Base-by-base conservation (phyloP, 495 filamentous ascomycete species). In the Chaetomidium leptoderma region DNA sequence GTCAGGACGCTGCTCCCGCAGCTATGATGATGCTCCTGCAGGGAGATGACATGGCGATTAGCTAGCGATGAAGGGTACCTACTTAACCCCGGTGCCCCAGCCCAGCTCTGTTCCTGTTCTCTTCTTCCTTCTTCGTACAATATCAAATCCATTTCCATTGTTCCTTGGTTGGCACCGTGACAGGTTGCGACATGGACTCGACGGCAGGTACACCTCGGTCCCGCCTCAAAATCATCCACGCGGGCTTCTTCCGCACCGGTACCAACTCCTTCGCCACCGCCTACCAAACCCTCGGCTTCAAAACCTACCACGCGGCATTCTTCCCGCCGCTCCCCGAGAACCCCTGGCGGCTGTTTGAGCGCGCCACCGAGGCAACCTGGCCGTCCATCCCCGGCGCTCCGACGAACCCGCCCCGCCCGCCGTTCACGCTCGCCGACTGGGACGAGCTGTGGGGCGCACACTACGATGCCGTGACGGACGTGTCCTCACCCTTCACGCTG, bases 401-500 rank as follows among this genome's bases (percentile, higher is more conserved):
- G 23, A 24, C 54, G 9, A n/a, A 7, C 30, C 47, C 29, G 3
- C 52, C 53, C 0, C 27, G 30, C 13, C 50, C 51, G 1, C 59
- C 57, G 0, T 70, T 58, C 29, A 59, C 59, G 0, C 57, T 59
- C 45, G 26, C 21, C 0, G 74, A 80, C 43, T 79, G 76, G 59
- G 77, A 81, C 57, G 50, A 59, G 1, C 21, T 80, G 23, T 68
- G 76, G 37, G 71, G 73, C 13, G 32, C 72, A 35, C 30, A 72
- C 33, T 74, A 63, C 63, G 66, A 74, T 24, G 72, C 72, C 33
- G 65, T 74, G 5, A 70, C 72, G 1, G 74, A 79, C 45, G 27
- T 69, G 23, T 67, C 71, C 0, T 45, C 58, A 26, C 35, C 69
- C 3, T 80, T 78, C 46, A 68, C 63, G 13, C 33, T 55, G 3